Conservation (phyloP, 768 basidiomycete species). For the Crucibulum laeve region DNA sequence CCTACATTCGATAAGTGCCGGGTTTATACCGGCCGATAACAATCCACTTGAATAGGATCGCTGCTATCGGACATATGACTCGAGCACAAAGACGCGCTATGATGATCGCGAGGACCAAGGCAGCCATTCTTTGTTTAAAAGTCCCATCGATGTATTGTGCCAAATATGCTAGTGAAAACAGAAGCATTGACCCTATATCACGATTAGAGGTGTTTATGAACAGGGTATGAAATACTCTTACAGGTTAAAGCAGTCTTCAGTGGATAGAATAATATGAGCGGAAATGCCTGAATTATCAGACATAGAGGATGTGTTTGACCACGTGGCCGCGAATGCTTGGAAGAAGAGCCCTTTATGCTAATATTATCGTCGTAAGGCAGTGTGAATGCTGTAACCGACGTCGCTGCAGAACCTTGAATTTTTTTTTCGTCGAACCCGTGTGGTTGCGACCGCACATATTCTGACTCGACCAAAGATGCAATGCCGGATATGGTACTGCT, state of each 20-base stretch:
- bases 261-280: conserved; percentile 39
- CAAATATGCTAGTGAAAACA: conserved; percentile 32
- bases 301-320: conserved; percentile 32
- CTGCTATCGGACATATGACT: conserved; percentile 29
- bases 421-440: conserved; percentile 3
- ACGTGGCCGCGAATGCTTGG: conserved; percentile 9
- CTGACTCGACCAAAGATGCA: conserved; percentile 28
- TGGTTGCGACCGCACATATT: conserved; percentile 12
- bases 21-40: conserved; percentile 38
- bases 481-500: conserved; percentile 38
- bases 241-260: conserved; percentile 39
- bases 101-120: conserved; percentile 28
- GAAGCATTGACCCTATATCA: conserved; percentile 31
- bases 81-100: conserved; percentile 28
- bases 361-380: conserved; percentile 24
- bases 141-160: conserved; percentile 18
- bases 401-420: conserved; percentile 6
- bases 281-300: conserved; percentile 36
- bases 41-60: conserved; percentile 43
- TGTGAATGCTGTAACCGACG: conserved; percentile 18
- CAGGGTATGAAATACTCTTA: conserved; percentile 10
- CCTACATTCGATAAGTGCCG: conserved; percentile 32
- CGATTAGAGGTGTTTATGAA: neutral
- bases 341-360: conserved; percentile 13
- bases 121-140: conserved; percentile 30